Evolutionary conservation across 148 eudicot genomes (phyloP).

Genomic region (Persicaria maculosa): DNA sequence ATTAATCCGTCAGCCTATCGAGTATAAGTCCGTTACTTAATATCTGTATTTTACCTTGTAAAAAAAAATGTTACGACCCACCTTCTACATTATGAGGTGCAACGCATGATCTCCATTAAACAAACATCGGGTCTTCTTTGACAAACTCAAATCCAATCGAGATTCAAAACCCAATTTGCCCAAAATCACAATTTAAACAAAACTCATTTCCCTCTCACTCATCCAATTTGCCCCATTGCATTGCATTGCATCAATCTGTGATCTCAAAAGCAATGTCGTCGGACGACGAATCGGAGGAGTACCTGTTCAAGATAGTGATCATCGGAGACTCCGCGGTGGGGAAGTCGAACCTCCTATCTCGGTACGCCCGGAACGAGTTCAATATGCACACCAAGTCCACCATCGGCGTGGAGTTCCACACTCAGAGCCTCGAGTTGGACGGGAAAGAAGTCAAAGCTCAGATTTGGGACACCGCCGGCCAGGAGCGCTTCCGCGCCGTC

Average conservation of each 20-base stretch:
- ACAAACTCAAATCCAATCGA: neutral
- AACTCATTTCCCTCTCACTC: neutral
- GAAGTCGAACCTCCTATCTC: slow-evolving; percentile 18
- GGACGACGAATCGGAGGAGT: slow-evolving; percentile 21
- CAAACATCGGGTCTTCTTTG: neutral
- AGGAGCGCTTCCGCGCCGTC: slow-evolving; percentile 47
- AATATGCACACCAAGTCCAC: slow-evolving; percentile 14
- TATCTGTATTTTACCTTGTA: no score
- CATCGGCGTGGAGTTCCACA: slow-evolving; percentile 18
- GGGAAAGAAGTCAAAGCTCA: slow-evolving; percentile 19
- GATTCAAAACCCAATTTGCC: neutral
- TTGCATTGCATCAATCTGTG: neutral
- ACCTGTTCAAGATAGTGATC: slow-evolving; percentile 20
- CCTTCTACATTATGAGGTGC: neutral
- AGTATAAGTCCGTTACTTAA: no score
- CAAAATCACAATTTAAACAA: neutral
- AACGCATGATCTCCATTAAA: slow-evolving; percentile 11
- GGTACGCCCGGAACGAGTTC: slow-evolving; percentile 17
- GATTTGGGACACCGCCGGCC: slow-evolving; percentile 16
- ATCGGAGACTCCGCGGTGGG: slow-evolving; percentile 22
- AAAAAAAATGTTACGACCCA: neutral
- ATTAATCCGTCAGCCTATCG: no score
- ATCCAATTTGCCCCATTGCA: neutral
- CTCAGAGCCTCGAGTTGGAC: slow-evolving; percentile 11
- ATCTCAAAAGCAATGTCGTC: slow-evolving; percentile 27